phyloP scores from a whole-genome alignment of 164 flowering plant genomes.

The Dillenia turbinata region DNA sequence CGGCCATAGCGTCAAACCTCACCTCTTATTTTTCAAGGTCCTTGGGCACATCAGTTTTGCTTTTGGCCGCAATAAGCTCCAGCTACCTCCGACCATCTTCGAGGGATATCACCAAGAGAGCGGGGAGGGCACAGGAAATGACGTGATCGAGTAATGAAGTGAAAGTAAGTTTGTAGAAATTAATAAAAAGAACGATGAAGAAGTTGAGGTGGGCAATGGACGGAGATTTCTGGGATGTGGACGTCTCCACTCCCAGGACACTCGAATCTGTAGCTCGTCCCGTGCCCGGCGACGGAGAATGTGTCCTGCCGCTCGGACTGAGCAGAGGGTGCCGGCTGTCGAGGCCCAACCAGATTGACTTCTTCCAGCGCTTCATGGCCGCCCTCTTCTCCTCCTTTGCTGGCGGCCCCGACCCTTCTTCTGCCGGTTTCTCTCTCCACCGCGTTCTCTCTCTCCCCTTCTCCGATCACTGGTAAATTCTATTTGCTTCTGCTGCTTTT shows the following conservation, averaged over 20 bases:
- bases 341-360: constrained; percentile 78
- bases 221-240: constrained; percentile 77
- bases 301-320: constrained; percentile 56
- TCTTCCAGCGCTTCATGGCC: constrained; percentile 83
- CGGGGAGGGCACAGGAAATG: too few species aligned
- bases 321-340: constrained; percentile 68
- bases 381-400: constrained; percentile 63
- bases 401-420: constrained; percentile 11
- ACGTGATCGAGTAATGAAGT: too few species aligned
- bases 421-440: constrained; percentile 53
- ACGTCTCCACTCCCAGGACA: constrained; percentile 69
- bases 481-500: not conserved
- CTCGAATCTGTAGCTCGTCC: constrained; percentile 65
- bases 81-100: too few species aligned
- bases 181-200: constrained; percentile 37
- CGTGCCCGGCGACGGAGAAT: constrained; percentile 32
- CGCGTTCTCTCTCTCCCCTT: constrained; percentile 64
- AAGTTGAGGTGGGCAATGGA: constrained; percentile 87
- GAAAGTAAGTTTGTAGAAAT: too few species aligned
- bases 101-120: too few species aligned
- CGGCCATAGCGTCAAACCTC: too few species aligned
- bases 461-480: constrained; percentile 44
- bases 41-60: too few species aligned
- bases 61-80: too few species aligned
- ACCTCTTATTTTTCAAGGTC: too few species aligned